Conservation (phyloP, 345 rosid species). For the Brassica nigra region DNA sequence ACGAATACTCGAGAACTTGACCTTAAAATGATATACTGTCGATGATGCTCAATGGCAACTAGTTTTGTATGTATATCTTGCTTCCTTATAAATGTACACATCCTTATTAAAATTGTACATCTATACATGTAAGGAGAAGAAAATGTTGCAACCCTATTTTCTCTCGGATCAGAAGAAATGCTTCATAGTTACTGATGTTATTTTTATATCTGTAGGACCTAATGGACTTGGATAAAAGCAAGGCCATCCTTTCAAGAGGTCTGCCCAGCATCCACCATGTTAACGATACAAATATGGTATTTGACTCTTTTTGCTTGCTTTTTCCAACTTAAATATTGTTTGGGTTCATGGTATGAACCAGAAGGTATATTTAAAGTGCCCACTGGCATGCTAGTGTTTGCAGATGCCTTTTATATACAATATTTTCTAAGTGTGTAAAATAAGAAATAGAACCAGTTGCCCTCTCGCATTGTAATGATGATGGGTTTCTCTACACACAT, state of each 20-base stretch:
- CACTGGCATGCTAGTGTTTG: constrained; percentile 17
- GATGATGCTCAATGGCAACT: not conserved
- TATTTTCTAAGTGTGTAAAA: not conserved
- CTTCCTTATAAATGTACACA: not conserved
- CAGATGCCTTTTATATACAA: constrained; percentile 10
- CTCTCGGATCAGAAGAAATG: constrained; percentile 14
- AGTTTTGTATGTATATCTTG: not conserved
- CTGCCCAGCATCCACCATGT: constrained; percentile 76
- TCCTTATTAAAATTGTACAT: not conserved
- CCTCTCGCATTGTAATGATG: not conserved
- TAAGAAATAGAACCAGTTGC: not conserved
- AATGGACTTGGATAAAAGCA: constrained; percentile 77
- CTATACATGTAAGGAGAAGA: constrained; percentile 15
- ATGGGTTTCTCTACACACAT: not conserved
- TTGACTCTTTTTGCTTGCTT: constrained; percentile 7
- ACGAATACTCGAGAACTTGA: constrained; percentile 8
- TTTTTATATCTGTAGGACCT: constrained; percentile 57
- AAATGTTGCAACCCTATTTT: constrained; percentile 9
- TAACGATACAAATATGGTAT: constrained; percentile 77
- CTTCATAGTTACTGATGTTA: not conserved
- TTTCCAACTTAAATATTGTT: not conserved
- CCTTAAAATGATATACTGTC: not conserved
- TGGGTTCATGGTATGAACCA: not conserved
- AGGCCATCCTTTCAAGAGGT: constrained; percentile 72
- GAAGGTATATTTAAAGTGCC: constrained; percentile 5